A percentile compares a stretch with the other conserved stretches of the same genome.
phyloP scores from a whole-genome alignment of 176 grass and related monocot genomes.

The Oryza longistaminata region DNA sequence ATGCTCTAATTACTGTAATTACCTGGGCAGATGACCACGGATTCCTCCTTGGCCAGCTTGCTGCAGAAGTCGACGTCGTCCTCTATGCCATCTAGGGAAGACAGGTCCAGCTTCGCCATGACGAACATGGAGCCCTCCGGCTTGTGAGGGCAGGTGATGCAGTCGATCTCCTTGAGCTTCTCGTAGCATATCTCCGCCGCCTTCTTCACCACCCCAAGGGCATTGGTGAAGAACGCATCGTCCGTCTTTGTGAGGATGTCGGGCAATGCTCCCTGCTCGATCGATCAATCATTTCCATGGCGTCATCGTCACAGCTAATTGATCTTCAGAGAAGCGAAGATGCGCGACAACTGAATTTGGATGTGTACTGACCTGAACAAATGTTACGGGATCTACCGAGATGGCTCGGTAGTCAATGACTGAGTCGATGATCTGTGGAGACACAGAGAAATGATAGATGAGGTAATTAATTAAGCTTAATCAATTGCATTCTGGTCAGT shows the following conservation, averaged over 20 bases:
- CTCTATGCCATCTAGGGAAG: constrained; percentile 46
- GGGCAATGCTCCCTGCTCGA: constrained; percentile 55
- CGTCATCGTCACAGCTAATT: neutral
- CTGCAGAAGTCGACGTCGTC: constrained; percentile 72
- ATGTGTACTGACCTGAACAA: constrained; percentile 55
- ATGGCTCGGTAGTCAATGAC: constrained; percentile 50
- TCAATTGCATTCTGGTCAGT: neutral
- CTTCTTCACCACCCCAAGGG: constrained; percentile 36
- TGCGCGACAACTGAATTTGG: neutral
- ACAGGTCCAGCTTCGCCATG: constrained; percentile 63
- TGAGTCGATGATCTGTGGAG: constrained; percentile 45
- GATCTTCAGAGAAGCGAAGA: neutral
- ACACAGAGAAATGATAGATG: neutral
- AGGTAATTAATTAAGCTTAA: too few species aligned
- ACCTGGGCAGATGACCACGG: constrained; percentile 63
- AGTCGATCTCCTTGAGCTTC: constrained; percentile 51
- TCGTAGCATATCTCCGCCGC: constrained; percentile 63
- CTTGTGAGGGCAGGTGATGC: constrained; percentile 63
- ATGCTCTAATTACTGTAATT: constrained; percentile 25
- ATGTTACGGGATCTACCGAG: constrained; percentile 65
- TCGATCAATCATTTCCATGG: neutral
- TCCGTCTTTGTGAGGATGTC: constrained; percentile 67
- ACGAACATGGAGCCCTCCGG: constrained; percentile 87
- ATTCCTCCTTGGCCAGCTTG: constrained; percentile 68
- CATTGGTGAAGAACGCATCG: constrained; percentile 59